Conservation (phyloP, 306 rosid species). For the Inga leiocalycina region DNA sequence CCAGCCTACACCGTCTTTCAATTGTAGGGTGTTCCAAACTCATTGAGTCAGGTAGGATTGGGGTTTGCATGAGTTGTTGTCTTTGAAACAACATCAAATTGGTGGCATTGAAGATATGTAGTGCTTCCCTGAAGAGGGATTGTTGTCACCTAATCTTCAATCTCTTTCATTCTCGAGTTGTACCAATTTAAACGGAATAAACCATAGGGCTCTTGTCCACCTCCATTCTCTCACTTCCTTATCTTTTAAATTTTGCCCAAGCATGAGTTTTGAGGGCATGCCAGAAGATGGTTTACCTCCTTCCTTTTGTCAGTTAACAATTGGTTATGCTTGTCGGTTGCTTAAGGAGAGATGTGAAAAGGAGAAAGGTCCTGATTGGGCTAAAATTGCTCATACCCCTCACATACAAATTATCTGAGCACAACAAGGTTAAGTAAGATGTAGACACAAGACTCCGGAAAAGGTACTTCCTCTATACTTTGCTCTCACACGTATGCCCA, state of each 20-base stretch:
- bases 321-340: neutral
- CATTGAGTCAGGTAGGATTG: neutral
- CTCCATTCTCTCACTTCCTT: neutral
- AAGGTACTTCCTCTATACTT: too few relatives aligned
- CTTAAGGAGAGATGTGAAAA: too few relatives aligned
- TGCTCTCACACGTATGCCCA: too few relatives aligned
- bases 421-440: too few relatives aligned
- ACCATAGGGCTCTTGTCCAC: neutral
- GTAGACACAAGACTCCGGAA: too few relatives aligned
- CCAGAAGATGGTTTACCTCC: neutral
- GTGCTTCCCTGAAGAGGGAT: too few relatives aligned
- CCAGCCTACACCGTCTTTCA: neutral
- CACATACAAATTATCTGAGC: neutral
- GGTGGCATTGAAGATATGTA: too few relatives aligned
- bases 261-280: neutral
- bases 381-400: neutral
- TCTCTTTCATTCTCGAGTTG: too few relatives aligned
- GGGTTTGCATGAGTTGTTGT: neutral
- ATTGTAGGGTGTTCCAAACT: neutral
- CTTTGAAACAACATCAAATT: too few relatives aligned
- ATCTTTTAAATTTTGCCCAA: neutral
- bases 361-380: too few relatives aligned
- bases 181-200: neutral
- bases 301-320: neutral
- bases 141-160: neutral